These are phyloP conservation scores for Fusarium sp. DNA, from an alignment of 2,329 filamentous ascomycete genomes.

Conservation along the genomic window DNA sequence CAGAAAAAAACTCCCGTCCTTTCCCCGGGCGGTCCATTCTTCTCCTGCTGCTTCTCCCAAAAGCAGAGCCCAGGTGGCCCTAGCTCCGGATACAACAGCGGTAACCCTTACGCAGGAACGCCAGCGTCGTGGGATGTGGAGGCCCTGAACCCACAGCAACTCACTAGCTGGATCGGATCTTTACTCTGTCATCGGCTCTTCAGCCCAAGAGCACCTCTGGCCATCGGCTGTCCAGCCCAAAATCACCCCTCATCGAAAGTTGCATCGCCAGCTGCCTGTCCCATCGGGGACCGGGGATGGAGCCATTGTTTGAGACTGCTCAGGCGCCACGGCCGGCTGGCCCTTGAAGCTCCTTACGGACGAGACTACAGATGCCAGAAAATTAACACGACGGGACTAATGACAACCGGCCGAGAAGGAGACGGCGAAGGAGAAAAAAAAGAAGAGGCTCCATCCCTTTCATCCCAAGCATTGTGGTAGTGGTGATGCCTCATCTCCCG, in stretches of 20 bases:
- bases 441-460: conserved; percentile 18
- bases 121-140: conserved; percentile 41
- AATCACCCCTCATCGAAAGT: conserved; percentile 34
- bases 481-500: conserved; percentile 34
- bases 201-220: conserved; percentile 21
- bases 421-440: conserved; percentile 8
- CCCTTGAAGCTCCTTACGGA: conserved; percentile 6
- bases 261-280: conserved; percentile 22
- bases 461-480: conserved; percentile 15
- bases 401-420: conserved; percentile 7
- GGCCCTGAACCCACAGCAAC: conserved; percentile 33
- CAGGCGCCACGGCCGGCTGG: conserved; percentile 18
- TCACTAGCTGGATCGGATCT: conserved; percentile 43
- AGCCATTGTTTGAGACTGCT: conserved; percentile 36
- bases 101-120: conserved; percentile 46
- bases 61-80: conserved; percentile 19
- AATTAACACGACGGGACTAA: conserved; percentile 25
- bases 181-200: conserved; percentile 39
- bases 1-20: conserved; percentile 18
- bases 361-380: conserved; percentile 14
- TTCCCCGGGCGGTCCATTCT: conserved; percentile 13
- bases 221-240: conserved; percentile 37
- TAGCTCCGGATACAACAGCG: conserved; percentile 37
- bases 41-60: conserved; percentile 7
- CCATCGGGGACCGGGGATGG: conserved; percentile 13